These are phyloP conservation scores for Chaetomium tenue DNA, from an alignment of 495 filamentous ascomycete genomes.

Conservation along the genomic window DNA sequence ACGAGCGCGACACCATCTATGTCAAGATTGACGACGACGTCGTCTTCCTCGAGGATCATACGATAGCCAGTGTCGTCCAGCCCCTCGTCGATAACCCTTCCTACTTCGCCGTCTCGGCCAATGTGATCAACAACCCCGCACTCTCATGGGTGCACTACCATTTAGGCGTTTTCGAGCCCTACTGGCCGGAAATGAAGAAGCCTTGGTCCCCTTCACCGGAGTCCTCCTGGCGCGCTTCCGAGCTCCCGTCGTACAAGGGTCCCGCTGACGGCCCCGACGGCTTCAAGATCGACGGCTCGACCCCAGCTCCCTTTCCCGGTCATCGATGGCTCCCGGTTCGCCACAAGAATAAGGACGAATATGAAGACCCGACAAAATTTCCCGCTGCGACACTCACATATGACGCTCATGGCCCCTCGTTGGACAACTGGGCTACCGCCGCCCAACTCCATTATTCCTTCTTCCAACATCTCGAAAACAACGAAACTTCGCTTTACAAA, in stretches of 20 bases:
- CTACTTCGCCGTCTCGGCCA: background rate
- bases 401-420: background rate
- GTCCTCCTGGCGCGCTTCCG: background rate
- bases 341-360: background rate
- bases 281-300: background rate
- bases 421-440: background rate
- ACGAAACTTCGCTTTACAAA: background rate
- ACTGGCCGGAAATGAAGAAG: background rate
- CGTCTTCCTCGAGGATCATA: background rate
- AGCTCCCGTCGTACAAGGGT: background rate
- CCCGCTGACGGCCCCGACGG: background rate
- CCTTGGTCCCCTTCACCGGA: background rate
- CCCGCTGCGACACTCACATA: background rate
- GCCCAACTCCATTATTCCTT: background rate
- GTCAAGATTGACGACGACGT: background rate
- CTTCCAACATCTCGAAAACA: background rate
- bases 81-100: background rate
- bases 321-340: background rate
- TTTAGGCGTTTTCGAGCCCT: background rate
- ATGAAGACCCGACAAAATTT: background rate
- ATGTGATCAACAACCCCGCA: background rate
- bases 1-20: background rate
- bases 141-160: background rate
- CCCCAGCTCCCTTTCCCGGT: background rate
- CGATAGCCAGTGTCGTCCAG: background rate